Conservation (phyloP, 768 basidiomycete species). For the Macrolepiota albuminosa region DNA sequence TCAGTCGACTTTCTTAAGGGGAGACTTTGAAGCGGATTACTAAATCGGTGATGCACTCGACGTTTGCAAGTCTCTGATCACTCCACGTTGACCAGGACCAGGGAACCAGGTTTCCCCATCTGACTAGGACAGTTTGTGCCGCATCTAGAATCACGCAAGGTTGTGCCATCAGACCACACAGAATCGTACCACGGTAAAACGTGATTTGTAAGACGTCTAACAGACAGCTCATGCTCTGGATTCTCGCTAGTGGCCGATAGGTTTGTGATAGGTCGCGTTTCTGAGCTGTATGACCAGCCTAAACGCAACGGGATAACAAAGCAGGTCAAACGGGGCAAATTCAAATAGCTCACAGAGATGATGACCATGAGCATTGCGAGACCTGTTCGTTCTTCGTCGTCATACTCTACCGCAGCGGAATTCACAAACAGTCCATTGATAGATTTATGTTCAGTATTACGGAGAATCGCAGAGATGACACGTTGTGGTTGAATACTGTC, state of each 20-base stretch:
- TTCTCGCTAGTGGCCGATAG: slow-evolving; percentile 30
- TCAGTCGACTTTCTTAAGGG: neutral
- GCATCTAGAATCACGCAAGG: slow-evolving; percentile 29
- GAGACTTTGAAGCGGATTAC: slow-evolving; percentile 29
- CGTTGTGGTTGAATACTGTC: slow-evolving; percentile 12
- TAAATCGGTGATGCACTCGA: slow-evolving; percentile 43
- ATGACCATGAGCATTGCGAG: slow-evolving; percentile 38
- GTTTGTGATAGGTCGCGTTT: neutral
- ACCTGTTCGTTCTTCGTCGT: slow-evolving; percentile 25
- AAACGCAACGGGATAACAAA: neutral
- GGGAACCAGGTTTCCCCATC: slow-evolving; percentile 50
- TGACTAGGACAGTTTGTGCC: slow-evolving; percentile 48
- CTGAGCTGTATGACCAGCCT: slow-evolving; percentile 21
- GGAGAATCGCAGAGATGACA: slow-evolving; percentile 19
- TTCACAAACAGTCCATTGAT: slow-evolving; percentile 10
- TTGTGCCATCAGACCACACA: neutral
- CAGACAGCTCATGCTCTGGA: slow-evolving; percentile 39
- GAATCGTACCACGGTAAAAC: slow-evolving; percentile 2
- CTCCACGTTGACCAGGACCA: slow-evolving; percentile 68
- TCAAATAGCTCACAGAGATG: slow-evolving; percentile 28
- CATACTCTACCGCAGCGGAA: slow-evolving; percentile 7
- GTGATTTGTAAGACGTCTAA: slow-evolving; percentile 36
- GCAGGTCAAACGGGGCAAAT: neutral
- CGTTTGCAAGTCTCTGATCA: slow-evolving; percentile 44
- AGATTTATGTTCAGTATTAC: slow-evolving; percentile 5